Evolutionary conservation across 73 alveolate genomes (phyloP), one percentile per base, ranked within the genome.

Genomic region (Uronychia setigera): DNA sequence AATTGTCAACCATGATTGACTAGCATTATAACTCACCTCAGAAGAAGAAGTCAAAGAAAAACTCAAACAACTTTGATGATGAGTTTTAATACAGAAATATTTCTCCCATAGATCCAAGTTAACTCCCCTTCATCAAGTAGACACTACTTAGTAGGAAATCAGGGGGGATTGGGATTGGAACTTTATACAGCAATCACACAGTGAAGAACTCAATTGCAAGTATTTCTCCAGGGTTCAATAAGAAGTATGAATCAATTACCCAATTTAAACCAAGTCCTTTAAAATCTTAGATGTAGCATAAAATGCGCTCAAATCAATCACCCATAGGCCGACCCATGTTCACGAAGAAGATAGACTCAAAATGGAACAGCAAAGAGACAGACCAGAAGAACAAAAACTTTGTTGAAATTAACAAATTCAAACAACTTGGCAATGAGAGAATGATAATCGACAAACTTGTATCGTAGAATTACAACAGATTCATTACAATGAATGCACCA

Each of bases 361-460:
- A 19, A 5, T 46, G 67, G 84, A 33, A 78, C 14, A 19, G 11
- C 33, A 78, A 32, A 1, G 77, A 33, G 28, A 35, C 1, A 32
- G 31, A 30, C 13, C 74, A 32, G 33, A 33, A 31, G 74, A 32
- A 35, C 77, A 33, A 78, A 26, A 31, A 78, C 76, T 26, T 32
- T 26, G n/a, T 78, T 32, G 46, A 78, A 28, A 78, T 25, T 9
- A 35, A 33, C 76, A 78, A 76, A 27, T 76, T 76, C 59, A 76
- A 76, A 5, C 27, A 26, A 76, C 1, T 76, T 25, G 81, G 81
- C 28, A 58, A 76, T 27, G 59, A 76, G 59, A 29, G 30, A 29
- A 76, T 30, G 25, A 32, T 31, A 5, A 28, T 76, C 27, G 81
- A 76, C 28, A 26, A 32, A 29, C 46, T 76, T 26, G 29, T 76